Percentiles rank a stretch among this genome's conserved stretches.
phyloP scores from a whole-genome alignment of 225 moss, liverwort and hornwort genomes.

The Rhytidiadelphus loreus region DNA sequence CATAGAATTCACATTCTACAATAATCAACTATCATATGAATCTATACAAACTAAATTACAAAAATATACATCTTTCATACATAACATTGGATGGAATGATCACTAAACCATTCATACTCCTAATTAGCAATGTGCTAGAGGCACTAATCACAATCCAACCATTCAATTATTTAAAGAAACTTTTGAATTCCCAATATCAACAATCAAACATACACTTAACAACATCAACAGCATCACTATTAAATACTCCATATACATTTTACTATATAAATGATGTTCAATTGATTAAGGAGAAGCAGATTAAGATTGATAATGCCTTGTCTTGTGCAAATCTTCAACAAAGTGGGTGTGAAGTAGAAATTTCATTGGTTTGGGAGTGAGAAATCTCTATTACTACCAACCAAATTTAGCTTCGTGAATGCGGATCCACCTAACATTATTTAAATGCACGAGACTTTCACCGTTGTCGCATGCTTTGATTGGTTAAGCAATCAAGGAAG shows the following conservation, averaged over 20 bases:
- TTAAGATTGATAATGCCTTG: no score
- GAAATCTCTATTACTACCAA: no score
- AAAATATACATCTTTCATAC: background rate
- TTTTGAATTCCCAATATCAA: background rate
- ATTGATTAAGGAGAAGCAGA: no score
- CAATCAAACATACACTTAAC: background rate
- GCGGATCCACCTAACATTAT: no score
- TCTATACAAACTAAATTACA: background rate
- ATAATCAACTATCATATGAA: background rate
- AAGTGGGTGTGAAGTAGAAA: no score
- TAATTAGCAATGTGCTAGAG: rapidly evolving
- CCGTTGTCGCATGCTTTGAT: no score
- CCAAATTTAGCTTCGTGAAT: no score
- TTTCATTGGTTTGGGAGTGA: no score
- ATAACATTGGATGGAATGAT: background rate
- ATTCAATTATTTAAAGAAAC: background rate
- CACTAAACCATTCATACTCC: background rate
- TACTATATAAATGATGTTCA: background rate
- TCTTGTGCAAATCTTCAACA: no score
- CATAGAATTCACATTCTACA: background rate
- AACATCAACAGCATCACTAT: background rate
- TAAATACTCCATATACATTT: background rate
- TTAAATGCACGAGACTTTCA: no score
- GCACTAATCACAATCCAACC: background rate
- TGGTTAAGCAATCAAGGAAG: no score